Percentiles rank a stretch among this genome's conserved stretches.
Evolutionary conservation across 2,329 filamentous ascomycete genomes (phyloP).

Genomic region (Aureobasidium melanogenum): DNA sequence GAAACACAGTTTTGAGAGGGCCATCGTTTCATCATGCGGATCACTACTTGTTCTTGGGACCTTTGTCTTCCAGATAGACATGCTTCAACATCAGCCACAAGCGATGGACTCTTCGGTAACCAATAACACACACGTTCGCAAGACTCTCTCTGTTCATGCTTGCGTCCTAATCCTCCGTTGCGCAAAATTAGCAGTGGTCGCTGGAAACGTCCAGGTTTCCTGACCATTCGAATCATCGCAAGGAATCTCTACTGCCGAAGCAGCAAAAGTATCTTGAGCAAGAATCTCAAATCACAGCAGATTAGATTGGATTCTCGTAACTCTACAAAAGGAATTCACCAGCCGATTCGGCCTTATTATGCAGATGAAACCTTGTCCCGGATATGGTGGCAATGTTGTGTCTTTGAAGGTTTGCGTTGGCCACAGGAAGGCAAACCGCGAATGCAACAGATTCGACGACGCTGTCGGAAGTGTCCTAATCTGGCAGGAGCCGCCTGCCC

Average conservation of each 20-base stretch:
- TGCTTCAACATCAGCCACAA: no score
- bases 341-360: background rate
- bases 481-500: background rate
- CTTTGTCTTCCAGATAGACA: no score
- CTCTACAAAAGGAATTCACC: no score
- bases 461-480: background rate
- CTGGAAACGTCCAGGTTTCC: fast-evolving
- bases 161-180: background rate
- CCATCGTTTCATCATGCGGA: no score
- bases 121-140: no score
- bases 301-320: no score
- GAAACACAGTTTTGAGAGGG: no score
- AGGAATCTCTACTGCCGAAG: background rate
- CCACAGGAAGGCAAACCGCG: background rate
- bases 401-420: background rate
- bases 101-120: no score
- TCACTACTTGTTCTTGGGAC: no score
- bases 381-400: background rate
- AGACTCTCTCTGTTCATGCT: no score
- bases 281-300: background rate
- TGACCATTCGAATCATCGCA: background rate
- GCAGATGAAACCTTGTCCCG: background rate
- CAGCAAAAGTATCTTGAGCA: background rate
- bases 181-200: background rate
- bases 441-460: background rate